Evolutionary conservation across 176 grass and related monocot species (phyloP).

Genomic region (Cenchrus fungigraminus): DNA sequence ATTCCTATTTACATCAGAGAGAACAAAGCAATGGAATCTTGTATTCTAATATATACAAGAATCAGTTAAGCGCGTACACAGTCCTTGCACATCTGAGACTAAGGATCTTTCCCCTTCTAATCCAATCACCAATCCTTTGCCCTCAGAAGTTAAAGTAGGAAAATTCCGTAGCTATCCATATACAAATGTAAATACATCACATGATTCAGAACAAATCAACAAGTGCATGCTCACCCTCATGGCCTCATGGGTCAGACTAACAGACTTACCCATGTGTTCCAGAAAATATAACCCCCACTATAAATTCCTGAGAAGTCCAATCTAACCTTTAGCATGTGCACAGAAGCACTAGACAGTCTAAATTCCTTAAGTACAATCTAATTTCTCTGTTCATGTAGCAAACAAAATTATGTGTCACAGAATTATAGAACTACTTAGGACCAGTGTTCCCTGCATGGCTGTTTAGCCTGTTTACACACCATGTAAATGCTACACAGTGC

Average conservation of each 20-base stretch:
- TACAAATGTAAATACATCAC: background rate
- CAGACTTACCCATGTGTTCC: background rate
- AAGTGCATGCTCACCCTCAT: background rate
- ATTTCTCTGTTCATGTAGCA: slow-evolving; percentile 9
- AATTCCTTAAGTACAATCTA: background rate
- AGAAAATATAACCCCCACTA: background rate
- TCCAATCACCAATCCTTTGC: background rate
- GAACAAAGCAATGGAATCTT: background rate
- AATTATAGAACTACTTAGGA: background rate
- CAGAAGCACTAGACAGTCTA: slow-evolving; percentile 15
- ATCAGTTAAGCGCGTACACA: background rate
- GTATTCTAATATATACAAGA: slow-evolving; percentile 3
- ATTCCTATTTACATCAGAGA: slow-evolving; percentile 17
- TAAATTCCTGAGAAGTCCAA: background rate
- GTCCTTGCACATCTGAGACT: background rate
- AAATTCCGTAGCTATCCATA: background rate
- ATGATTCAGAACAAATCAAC: slow-evolving; percentile 10
- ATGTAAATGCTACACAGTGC: too few species aligned
- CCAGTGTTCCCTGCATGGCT: too few species aligned
- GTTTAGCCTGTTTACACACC: too few species aligned
- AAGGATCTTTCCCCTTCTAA: background rate
- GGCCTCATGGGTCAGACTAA: background rate
- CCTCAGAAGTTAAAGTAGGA: background rate
- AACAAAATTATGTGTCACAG: background rate
- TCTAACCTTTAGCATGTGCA: background rate